Conservation (phyloP, 1,139 yeast species). For the Magnusiomyces fungicola region DNA sequence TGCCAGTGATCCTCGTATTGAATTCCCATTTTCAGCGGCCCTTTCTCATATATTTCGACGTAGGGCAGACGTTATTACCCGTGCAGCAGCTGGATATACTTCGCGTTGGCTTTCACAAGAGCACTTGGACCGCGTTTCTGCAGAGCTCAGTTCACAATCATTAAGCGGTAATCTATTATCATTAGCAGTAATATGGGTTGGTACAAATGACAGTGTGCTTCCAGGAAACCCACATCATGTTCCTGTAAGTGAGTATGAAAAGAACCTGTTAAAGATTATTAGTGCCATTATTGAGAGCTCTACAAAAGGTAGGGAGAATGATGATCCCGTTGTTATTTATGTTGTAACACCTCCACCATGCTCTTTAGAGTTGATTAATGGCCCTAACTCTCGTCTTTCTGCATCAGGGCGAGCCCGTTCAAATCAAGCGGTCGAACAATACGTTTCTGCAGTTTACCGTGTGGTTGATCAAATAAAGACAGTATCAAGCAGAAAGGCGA, state of each 20-base stretch:
- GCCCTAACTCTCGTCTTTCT: constrained; percentile 11
- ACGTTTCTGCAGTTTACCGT: constrained; percentile 7
- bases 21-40: constrained; percentile 13
- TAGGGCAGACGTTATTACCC: constrained; percentile 14
- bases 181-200: constrained; percentile 13
- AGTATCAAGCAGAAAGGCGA: not conserved
- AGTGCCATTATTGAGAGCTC: not conserved
- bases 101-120: constrained; percentile 11
- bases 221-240: constrained; percentile 20
- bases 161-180: too few relatives aligned
- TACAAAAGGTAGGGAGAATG: not conserved
- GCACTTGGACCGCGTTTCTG: constrained; percentile 8
- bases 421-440: constrained; percentile 8
- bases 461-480: not conserved
- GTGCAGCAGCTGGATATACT: constrained; percentile 16
- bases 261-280: constrained; percentile 6
- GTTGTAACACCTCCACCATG: constrained; percentile 16
- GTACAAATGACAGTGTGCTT: constrained; percentile 17
- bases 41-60: constrained; percentile 12
- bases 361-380: constrained; percentile 8
- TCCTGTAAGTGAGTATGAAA: constrained; percentile 8
- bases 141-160: constrained; percentile 5
- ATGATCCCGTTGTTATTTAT: constrained; percentile 3
- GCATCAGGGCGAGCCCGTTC: constrained; percentile 13
- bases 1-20: constrained; percentile 12